phyloP scores from a whole-genome alignment of 2,329 filamentous ascomycete species.

The Mycosphaerella sp. region DNA sequence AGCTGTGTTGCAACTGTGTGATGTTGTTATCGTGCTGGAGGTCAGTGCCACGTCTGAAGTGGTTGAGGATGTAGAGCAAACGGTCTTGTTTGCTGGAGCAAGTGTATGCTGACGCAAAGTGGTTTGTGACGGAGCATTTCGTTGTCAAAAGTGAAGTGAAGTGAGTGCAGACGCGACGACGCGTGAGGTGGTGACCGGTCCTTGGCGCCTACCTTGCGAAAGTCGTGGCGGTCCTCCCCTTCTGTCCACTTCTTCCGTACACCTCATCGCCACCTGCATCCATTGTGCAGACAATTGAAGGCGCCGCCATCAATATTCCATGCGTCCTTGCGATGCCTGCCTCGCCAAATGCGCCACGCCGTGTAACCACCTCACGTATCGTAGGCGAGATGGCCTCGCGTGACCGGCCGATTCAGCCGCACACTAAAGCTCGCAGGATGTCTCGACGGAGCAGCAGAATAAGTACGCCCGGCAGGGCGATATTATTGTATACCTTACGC shows the following conservation, averaged over 20 bases:
- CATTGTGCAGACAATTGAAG: too few species aligned
- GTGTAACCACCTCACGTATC: background rate
- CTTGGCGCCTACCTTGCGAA: too few species aligned
- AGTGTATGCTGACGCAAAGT: background rate
- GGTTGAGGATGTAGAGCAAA: conserved; percentile 1
- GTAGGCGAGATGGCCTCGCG: conserved; percentile 3
- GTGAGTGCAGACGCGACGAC: background rate
- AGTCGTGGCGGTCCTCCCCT: too few species aligned
- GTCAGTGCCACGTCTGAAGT: conserved; percentile 6
- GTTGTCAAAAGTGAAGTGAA: background rate
- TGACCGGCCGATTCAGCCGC: conserved; percentile 6
- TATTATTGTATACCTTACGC: background rate
- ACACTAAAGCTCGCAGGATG: background rate
- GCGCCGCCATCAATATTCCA: background rate
- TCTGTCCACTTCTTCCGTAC: too few species aligned
- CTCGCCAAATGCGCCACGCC: background rate
- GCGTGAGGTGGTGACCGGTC: background rate
- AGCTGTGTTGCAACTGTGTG: background rate
- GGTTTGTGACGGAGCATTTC: background rate
- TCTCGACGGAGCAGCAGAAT: background rate
- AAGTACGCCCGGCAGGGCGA: background rate
- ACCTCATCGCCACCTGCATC: background rate
- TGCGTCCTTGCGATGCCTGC: background rate
- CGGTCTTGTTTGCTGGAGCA: conserved; percentile 4
- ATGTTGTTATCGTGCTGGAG: conserved; percentile 1